These are phyloP conservation scores for Cordyceps farinosa DNA, from an alignment of 2,329 filamentous ascomycete genomes.

Conservation along the genomic window DNA sequence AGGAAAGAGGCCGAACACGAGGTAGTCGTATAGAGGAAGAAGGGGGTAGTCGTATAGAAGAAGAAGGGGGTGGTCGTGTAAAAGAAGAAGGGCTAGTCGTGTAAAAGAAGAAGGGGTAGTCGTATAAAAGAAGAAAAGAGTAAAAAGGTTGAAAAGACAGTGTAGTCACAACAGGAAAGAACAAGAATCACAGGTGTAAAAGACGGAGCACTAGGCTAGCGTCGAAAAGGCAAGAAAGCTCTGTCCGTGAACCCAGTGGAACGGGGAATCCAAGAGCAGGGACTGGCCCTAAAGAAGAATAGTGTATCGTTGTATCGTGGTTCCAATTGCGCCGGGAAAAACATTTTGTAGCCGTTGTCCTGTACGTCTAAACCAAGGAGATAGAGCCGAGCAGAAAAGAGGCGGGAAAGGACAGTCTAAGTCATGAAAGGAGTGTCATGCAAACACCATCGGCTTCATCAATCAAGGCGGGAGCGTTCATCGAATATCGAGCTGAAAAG, in stretches of 20 bases:
- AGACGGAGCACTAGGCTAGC: not conserved
- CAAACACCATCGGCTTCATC: not conserved
- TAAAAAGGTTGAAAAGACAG: slow-evolving; percentile 19
- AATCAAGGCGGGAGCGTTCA: slow-evolving; percentile 36
- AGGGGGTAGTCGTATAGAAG: no score
- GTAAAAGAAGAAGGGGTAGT: no score
- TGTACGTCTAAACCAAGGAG: slow-evolving; percentile 12
- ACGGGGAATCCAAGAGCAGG: slow-evolving; percentile 11
- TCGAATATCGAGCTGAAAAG: slow-evolving; percentile 78
- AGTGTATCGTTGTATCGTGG: slow-evolving; percentile 22
- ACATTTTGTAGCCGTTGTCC: slow-evolving; percentile 14
- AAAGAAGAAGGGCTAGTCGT: no score
- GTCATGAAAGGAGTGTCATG: slow-evolving; percentile 9
- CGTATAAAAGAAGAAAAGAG: not conserved
- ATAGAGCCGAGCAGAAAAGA: slow-evolving; percentile 2
- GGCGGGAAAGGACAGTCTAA: not conserved
- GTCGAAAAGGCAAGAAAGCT: slow-evolving; percentile 10
- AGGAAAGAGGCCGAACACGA: slow-evolving; percentile 8
- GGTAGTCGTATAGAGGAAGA: no score
- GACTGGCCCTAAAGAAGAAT: slow-evolving; percentile 21
- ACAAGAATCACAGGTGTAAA: not conserved
- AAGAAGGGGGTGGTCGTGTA: no score
- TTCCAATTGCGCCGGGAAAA: slow-evolving; percentile 26
- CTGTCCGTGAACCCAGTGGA: not conserved
- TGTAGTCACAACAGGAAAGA: slow-evolving; percentile 7